Evolutionary conservation across 768 basidiomycete genomes (phyloP), one percentile per base, ranked within the genome.

Genomic region (Termitomyces sp.): DNA sequence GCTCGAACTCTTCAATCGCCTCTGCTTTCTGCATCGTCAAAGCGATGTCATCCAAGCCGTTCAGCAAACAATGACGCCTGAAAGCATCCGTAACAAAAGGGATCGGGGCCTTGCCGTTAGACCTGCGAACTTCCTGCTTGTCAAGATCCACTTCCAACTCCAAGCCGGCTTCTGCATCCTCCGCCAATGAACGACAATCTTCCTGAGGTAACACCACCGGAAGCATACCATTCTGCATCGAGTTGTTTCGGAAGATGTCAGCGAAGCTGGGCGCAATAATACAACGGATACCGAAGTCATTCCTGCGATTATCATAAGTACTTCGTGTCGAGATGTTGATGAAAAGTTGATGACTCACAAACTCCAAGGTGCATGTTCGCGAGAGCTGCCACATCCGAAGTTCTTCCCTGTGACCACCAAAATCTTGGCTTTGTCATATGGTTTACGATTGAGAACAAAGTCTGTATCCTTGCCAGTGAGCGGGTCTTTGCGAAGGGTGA

Each of bases 1-100:
- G 65, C 79, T 99, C 97, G 64, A 98, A 99, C 42, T 69, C 62
- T 57, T 78, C 75, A 60, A 99, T 97, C n/a, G 77, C 68, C 10
- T 73, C 73, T 32, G 77, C 84, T 67, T 85, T 86, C 69, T 91
- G 85, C 76, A 99, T 75, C 43, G 97, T 99, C 70, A 99, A 75
- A 42, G 88, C 94, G 59, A 99, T 96, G 65, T 98, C 97, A 69
- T 99, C 97, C 60, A 98, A 74, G 32, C 97, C 97, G 65, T 99
- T 94, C 71, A 99, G 69, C 69, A 99, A 74, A 69, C 97, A 95
- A 67, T 96, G 91, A 53, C 92, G 77, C 59, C 95, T 80, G 88
- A 98, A 99, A 0, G 87, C 73, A 71, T 99, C 97, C 47, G 87
- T 84, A 38, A 78, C 76, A 74, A 99, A 99, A 41, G 78, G 54